Conservation (phyloP, 2,329 filamentous ascomycete genomes). For the Colletotrichum theobromicola region DNA sequence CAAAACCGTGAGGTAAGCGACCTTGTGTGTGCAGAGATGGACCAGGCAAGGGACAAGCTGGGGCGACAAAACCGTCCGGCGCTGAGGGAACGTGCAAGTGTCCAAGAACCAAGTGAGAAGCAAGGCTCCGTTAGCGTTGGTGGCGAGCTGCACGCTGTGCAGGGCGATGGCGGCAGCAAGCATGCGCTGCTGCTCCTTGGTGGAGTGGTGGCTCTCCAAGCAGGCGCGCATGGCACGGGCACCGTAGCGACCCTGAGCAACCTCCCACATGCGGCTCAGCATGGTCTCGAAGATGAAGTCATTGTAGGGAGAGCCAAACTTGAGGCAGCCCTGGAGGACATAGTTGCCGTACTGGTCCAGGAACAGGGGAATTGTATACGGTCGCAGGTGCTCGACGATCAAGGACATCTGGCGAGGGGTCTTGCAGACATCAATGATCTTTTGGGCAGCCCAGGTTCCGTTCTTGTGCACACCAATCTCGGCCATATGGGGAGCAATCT, state of each 20-base stretch:
- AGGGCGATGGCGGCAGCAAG: slow-evolving; percentile 94
- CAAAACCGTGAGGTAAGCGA: slow-evolving; percentile 93
- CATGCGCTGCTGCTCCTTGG: slow-evolving; percentile 94
- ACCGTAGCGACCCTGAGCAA: slow-evolving; percentile 91
- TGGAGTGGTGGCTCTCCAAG: slow-evolving; percentile 92
- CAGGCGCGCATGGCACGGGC: slow-evolving; percentile 96
- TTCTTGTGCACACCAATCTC: slow-evolving; percentile 99
- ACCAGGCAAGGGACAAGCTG: slow-evolving; percentile 91
- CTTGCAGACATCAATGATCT: slow-evolving; percentile 97
- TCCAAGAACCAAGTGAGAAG: slow-evolving; percentile 97
- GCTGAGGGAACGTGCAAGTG: slow-evolving; percentile 92
- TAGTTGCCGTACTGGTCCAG: slow-evolving; percentile 99
- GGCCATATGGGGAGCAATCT: slow-evolving; percentile 89
- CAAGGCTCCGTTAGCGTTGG: slow-evolving; percentile 93
- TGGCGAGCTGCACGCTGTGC: slow-evolving; percentile 94
- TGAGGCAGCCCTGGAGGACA: slow-evolving; percentile 93
- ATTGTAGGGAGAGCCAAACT: slow-evolving; percentile 87
- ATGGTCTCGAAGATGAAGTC: slow-evolving; percentile 99
- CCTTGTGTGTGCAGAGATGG: slow-evolving; percentile 97
- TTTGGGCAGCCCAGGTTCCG: slow-evolving; percentile 98
- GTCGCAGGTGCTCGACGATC: slow-evolving; percentile 83
- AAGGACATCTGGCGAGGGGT: slow-evolving; percentile 80
- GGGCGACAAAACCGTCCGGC: slow-evolving; percentile 89
- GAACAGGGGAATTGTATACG: slow-evolving; percentile 90
- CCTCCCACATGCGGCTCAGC: slow-evolving; percentile 92